These are phyloP conservation scores for Hawksworthiomyces lignivorus DNA, from an alignment of 2,329 filamentous ascomycete genomes.

Conservation along the genomic window DNA sequence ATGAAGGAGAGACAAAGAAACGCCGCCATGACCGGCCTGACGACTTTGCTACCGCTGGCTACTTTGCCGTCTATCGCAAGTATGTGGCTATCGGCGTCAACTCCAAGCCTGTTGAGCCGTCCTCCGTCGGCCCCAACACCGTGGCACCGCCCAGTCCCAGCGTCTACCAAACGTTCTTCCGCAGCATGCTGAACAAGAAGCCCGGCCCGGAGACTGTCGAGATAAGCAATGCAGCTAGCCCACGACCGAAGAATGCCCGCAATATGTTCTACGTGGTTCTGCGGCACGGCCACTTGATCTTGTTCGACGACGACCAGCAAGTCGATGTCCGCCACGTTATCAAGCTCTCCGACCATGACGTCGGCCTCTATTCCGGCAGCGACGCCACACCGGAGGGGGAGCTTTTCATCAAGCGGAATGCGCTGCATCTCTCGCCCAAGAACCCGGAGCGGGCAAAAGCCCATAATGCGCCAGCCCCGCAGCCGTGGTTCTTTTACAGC, in stretches of 20 bases:
- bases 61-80: constrained; percentile 91
- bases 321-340: constrained; percentile 95
- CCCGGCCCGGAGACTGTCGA: constrained; percentile 35
- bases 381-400: constrained; percentile 79
- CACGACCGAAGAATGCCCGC: constrained; percentile 57
- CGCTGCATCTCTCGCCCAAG: constrained; percentile 70
- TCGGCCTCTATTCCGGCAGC: constrained; percentile 73
- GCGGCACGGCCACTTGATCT: constrained; percentile 92
- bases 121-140: constrained; percentile 65
- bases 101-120: constrained; percentile 82
- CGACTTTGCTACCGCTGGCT: constrained; percentile 72
- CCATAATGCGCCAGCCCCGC: constrained; percentile 53
- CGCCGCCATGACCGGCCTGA: constrained; percentile 48
- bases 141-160: constrained; percentile 78
- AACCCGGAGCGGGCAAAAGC: constrained; percentile 35
- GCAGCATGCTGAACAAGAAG: constrained; percentile 87
- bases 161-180: constrained; percentile 97
- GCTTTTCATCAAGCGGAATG: constrained; percentile 91
- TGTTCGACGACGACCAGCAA: constrained; percentile 93
- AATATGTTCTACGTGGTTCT: constrained; percentile 93
- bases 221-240: constrained; percentile 37
- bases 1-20: constrained; percentile 33
- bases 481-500: constrained; percentile 89
- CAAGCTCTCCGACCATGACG: constrained; percentile 77
- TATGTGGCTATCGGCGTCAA: constrained; percentile 88